A percentile compares a stretch with the other conserved stretches of the same genome.
These are phyloP conservation scores for Sporisorium graminicola DNA, from an alignment of 1,284 basidiomycete species.

Conservation along the genomic window DNA sequence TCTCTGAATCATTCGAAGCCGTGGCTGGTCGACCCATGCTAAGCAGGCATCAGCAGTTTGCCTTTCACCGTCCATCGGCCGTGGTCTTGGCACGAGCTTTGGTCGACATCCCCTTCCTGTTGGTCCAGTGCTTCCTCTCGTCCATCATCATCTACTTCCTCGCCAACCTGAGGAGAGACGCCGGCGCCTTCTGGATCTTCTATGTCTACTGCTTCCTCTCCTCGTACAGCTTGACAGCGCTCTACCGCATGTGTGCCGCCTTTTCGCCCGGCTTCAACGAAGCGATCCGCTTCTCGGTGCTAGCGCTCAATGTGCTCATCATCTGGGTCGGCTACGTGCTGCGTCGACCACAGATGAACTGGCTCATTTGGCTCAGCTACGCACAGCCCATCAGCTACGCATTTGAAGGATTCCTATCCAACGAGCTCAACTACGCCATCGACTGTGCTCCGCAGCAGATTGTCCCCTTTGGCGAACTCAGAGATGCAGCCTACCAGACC, in stretches of 20 bases:
- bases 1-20: conserved; percentile 71
- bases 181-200: conserved; percentile 73
- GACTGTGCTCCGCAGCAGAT: conserved; percentile 42
- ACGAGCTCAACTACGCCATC: conserved; percentile 71
- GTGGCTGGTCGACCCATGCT: conserved; percentile 72
- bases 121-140: conserved; percentile 70
- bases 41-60: conserved; percentile 50
- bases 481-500: conserved; percentile 52
- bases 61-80: conserved; percentile 67
- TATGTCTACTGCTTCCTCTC: conserved; percentile 71
- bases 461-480: conserved; percentile 27
- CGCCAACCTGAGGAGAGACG: conserved; percentile 37
- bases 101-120: conserved; percentile 70
- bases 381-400: conserved; percentile 76
- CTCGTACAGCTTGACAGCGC: conserved; percentile 54
- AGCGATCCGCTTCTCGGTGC: conserved; percentile 50
- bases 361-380: conserved; percentile 80
- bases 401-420: conserved; percentile 76
- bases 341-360: conserved; percentile 72
- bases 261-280: conserved; percentile 70
- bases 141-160: conserved; percentile 70
- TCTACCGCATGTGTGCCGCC: conserved; percentile 55
- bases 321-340: conserved; percentile 72
- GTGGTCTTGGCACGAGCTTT: conserved; percentile 53
- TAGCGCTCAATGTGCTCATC: conserved; percentile 53